Evolutionary conservation across 257 asterid species (phyloP), one percentile per base, ranked within the genome.

Genomic region (Galeopsis tetrahit): DNA sequence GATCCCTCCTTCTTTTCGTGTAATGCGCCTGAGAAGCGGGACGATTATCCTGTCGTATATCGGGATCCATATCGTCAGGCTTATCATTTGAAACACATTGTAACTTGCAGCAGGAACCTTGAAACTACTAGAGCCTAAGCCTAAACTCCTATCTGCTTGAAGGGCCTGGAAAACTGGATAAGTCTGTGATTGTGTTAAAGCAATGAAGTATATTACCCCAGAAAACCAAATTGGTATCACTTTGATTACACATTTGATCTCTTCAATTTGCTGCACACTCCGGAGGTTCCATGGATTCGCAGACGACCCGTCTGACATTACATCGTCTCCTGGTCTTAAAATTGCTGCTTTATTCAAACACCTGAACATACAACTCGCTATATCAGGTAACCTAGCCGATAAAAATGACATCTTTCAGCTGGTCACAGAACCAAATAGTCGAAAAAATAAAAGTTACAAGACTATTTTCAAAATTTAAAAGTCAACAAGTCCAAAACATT

Each of bases 261-360:
- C 87, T 44, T 83, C 84, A 0, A 80, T 69, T 77, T 83, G 87
- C 35, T 83, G 86, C 21, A 73, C 2, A 7, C 78, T 74, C 5
- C 86, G 48, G 0, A 82, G 86, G 0, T 44, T 51, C 87, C 87
- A 83, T 3, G 87, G 84, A 52, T 83, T 48, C 2, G 44, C 52
- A 0, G 84, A 73, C 3, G 82, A 70, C 11, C 87, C 87, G 1
- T 80, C 87, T 0, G 68, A 3, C n/a, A 74, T 75, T 9, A 74
- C 58, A 2, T 15, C 13, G 48, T 80, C 84, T 3, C 75, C 77
- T 0, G 48, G 61, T 4, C 77, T 77, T n/a, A 56, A 10, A 2
- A 83, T 44, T 15, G 87, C 87, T n/a, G 87, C 87, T 77, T 78
- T 82, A 34, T 75, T 80, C 3, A 85, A 63, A 17, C 53, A 85